Base-by-base conservation (phyloP, 2,329 filamentous ascomycete species). In the Graphilbum fragrans region DNA sequence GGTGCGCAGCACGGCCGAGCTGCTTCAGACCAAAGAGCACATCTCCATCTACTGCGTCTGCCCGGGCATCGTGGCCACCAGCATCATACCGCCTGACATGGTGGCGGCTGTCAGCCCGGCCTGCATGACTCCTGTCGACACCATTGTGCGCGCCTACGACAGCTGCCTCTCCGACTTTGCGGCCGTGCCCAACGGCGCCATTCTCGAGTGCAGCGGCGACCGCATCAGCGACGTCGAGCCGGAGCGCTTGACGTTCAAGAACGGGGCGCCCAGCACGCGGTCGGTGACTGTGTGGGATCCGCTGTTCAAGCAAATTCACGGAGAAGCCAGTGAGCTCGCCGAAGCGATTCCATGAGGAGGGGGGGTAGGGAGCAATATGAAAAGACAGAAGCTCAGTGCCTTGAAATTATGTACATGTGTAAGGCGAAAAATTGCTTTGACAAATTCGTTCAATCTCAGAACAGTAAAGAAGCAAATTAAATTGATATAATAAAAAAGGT, bases 41-140 rank as follows among this genome's bases (percentile, higher is more conserved):
- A 66, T 70, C 37, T 52, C 56, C n/a, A 59, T 72, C 50, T 71
- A 70, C 48, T 59, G 56, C 23, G 59, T 72, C 5, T 58, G 68
- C 43, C 67, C 69, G 0, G 68, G 67, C 2, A 61, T 64, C 25
- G 62, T 70, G 29, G 53, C 55, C 18, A 72, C 68, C 1, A 58
- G 55, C 4, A 63, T 66, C 36, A 56, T 70, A 21, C 65, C 66
- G 2, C 61, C 57, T 1, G 60, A 59, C 37, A 63, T 68, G 58
- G 56, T 63, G 6, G 58, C 53, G 2, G 64, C 63, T 14, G 61
- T 67, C 3, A 54, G 5, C 7, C 14, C 17, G 11, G 12, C 36
- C 55, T 21, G 53, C 35, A 18, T 65, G 19, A 69, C 69, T 23
- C 65, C 58, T 18, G 52, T 60, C 7, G 53, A 48, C 34, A 70